Conservation (phyloP, 1,284 basidiomycete species). For the Boletellus deceptivus region DNA sequence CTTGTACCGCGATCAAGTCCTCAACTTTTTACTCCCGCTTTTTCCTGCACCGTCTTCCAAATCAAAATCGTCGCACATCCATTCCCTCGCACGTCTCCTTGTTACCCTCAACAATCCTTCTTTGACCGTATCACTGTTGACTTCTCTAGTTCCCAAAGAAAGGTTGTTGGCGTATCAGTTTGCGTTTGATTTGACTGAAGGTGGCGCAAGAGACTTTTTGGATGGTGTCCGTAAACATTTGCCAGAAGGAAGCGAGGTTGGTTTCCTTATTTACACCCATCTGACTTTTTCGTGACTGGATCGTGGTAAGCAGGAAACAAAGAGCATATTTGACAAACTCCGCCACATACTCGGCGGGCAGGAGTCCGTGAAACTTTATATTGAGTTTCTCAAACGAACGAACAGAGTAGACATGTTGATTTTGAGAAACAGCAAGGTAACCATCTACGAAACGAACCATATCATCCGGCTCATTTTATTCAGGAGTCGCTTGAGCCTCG, state of each 20-base stretch:
- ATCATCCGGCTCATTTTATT: slow-evolving; percentile 1
- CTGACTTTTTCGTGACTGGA: slow-evolving; percentile 8
- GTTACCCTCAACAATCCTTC: slow-evolving; percentile 81
- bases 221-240: slow-evolving; percentile 66
- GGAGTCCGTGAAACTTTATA: slow-evolving; percentile 86
- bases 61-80: slow-evolving; percentile 71
- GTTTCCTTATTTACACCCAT: slow-evolving; percentile 17
- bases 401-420: slow-evolving; percentile 91
- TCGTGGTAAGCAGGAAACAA: slow-evolving; percentile 47
- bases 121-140: slow-evolving; percentile 70
- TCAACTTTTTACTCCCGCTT: slow-evolving; percentile 81
- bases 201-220: slow-evolving; percentile 89
- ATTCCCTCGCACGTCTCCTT: slow-evolving; percentile 81
- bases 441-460: slow-evolving; percentile 3
- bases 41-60: slow-evolving; percentile 69
- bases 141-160: slow-evolving; percentile 68
- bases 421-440: slow-evolving; percentile 87
- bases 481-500: slow-evolving; percentile 90
- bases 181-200: slow-evolving; percentile 91
- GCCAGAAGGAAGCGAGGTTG: slow-evolving; percentile 63
- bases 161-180: slow-evolving; percentile 86
- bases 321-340: slow-evolving; percentile 66
- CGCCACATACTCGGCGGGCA: slow-evolving; percentile 84
- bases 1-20: slow-evolving; percentile 79
- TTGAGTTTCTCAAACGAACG: slow-evolving; percentile 92